Percentiles rank a stretch among this genome's conserved stretches.
These are phyloP conservation scores for Calonectria crousiana DNA, from an alignment of 2,329 filamentous ascomycete species.

Conservation along the genomic window DNA sequence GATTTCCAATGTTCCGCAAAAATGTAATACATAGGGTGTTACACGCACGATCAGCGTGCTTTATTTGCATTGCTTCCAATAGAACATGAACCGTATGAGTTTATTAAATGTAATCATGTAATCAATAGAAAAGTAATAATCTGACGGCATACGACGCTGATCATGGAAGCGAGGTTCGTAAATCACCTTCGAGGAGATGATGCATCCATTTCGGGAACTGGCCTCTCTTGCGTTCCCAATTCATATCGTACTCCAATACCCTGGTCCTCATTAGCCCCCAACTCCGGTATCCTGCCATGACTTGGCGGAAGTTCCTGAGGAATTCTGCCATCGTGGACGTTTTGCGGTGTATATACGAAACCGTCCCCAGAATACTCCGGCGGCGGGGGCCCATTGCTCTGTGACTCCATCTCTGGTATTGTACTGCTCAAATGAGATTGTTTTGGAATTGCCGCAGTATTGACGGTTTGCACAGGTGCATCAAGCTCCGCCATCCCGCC, in stretches of 20 bases:
- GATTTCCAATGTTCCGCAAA: no score
- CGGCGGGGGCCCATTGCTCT: background rate
- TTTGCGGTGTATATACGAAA: background rate
- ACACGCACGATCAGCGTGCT: no score
- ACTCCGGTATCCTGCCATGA: background rate
- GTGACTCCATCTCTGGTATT: background rate
- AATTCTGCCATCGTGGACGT: background rate
- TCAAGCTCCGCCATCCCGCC: background rate
- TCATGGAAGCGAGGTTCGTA: no score
- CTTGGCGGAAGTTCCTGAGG: background rate
- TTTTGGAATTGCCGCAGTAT: background rate
- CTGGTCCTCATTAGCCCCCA: background rate
- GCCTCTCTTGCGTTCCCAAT: background rate
- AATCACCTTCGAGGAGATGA: background rate
- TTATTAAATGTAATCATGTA: background rate
- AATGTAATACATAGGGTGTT: no score
- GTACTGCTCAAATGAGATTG: background rate
- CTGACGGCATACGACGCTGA: background rate
- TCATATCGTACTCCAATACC: background rate
- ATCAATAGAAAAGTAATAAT: background rate
- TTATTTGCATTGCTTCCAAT: no score
- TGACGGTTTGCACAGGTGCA: background rate
- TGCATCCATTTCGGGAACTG: background rate
- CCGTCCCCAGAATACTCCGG: background rate
- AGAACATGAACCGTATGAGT: no score